Evolutionary conservation across 345 rosid genomes (phyloP).

Genomic region (Raphanus sativus): DNA sequence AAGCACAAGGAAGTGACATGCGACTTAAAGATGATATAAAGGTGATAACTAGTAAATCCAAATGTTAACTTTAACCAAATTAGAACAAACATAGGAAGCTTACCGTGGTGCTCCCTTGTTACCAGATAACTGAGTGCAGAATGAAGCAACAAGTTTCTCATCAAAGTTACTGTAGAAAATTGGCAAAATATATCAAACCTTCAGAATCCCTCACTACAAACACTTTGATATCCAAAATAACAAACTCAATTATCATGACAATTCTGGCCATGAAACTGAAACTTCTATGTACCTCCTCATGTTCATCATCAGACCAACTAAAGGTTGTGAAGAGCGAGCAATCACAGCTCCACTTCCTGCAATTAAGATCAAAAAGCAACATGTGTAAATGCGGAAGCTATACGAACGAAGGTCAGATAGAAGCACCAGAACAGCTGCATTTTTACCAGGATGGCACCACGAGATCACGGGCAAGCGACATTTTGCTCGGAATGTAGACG

Average conservation of each 20-base stretch:
- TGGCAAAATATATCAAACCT: conserved; percentile 20
- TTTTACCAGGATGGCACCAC: conserved; percentile 93
- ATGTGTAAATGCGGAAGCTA: conserved; percentile 29
- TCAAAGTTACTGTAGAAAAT: conserved; percentile 66
- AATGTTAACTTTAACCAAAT: conserved; percentile 10
- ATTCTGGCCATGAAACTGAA: conserved; percentile 13
- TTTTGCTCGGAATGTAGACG: conserved; percentile 85
- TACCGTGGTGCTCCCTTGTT: conserved; percentile 56
- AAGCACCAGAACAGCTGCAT: conserved; percentile 25
- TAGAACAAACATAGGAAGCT: conserved; percentile 10
- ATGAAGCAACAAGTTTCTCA: conserved; percentile 94
- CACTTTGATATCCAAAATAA: conserved; percentile 25
- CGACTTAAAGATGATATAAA: conserved; percentile 13
- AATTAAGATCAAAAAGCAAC: conserved; percentile 30
- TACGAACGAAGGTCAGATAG: conserved; percentile 13
- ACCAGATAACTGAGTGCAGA: conserved; percentile 67
- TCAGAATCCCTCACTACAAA: conserved; percentile 18
- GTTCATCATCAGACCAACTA: conserved; percentile 98
- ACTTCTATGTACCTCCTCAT: conserved; percentile 72
- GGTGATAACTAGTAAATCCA: neutral
- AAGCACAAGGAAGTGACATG: conserved; percentile 19
- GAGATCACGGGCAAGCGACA: conserved; percentile 85
- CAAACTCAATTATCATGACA: conserved; percentile 22
- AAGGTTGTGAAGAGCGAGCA: conserved; percentile 98
- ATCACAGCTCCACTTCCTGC: conserved; percentile 89